Evolutionary conservation across 805 yeast species (phyloP).

Genomic region (Ogataea pini): DNA sequence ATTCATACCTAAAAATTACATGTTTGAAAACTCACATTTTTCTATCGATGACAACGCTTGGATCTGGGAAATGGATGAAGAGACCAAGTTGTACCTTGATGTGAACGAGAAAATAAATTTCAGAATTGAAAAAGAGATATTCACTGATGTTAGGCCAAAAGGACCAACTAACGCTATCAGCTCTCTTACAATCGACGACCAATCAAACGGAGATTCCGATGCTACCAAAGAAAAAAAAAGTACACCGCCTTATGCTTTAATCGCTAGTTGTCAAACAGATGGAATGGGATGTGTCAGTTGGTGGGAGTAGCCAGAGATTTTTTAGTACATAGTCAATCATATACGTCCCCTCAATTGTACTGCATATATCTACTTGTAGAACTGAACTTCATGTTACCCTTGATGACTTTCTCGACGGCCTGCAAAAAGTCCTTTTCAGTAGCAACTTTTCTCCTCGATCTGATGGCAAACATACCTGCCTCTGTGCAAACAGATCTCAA

Average conservation of each 20-base stretch:
- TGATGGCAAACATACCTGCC: slow-evolving; percentile 99
- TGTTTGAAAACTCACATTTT: slow-evolving; percentile 59
- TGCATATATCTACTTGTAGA: slow-evolving; percentile 98
- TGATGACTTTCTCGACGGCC: slow-evolving; percentile 97
- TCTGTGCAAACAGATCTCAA: slow-evolving; percentile 97
- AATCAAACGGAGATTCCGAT: slow-evolving; percentile 24
- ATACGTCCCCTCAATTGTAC: slow-evolving; percentile 58
- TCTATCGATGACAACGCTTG: slow-evolving; percentile 81
- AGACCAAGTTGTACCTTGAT: slow-evolving; percentile 78
- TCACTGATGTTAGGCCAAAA: slow-evolving; percentile 79
- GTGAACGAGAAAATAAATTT: slow-evolving; percentile 89
- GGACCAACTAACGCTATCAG: slow-evolving; percentile 55
- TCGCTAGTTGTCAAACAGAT: slow-evolving; percentile 91
- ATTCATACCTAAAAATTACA: slow-evolving; percentile 77
- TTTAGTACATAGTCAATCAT: too few species aligned
- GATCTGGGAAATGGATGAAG: slow-evolving; percentile 83
- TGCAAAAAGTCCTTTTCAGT: slow-evolving; percentile 96
- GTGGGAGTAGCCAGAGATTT: too few species aligned
- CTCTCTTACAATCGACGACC: slow-evolving; percentile 30
- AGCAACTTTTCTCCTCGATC: slow-evolving; percentile 98
- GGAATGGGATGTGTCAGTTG: slow-evolving; percentile 96
- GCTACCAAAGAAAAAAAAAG: slow-evolving; percentile 35
- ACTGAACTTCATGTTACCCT: slow-evolving; percentile 97
- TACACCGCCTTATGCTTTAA: slow-evolving; percentile 78
- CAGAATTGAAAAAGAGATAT: slow-evolving; percentile 86